Base-by-base conservation (phyloP, 768 basidiomycete genomes). In the Pleurotus tuoliensis region DNA sequence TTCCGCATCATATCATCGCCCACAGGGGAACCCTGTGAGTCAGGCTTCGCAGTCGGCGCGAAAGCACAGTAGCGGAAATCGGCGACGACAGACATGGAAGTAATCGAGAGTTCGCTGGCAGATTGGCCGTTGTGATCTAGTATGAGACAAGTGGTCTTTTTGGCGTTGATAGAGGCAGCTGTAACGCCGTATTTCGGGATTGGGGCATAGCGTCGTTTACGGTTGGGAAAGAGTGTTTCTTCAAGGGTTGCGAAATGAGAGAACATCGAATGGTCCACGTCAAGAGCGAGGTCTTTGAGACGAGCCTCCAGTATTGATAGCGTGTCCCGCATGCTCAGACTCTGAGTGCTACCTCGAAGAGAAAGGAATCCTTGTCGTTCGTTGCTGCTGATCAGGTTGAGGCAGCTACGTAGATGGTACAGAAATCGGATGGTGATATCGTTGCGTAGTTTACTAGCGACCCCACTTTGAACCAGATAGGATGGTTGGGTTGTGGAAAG, bases 401-500 rank as follows among this genome's bases (percentile, higher is more conserved):
- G 66, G 65, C 80, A 82, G 61, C 83, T 80, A 43, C 94, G 86
- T 24, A 96, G 76, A 63, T 92, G 87, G 58, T 89, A 85, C 18
- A 95, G 71, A 51, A 95, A 82, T 62, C 84, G 86, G 76, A 93
- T 94, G 1, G 80, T 77, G 0, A 80, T 70, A 59, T 90, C 86
- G 22, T 80, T 80, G 22, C 94, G 88, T 48, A 92, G 66, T 37
- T 76, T 66, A 46, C 87, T 81, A 6, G 90, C 87, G 7, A 77
- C 69, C 4, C 92, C 92, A 45, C 77, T 82, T 65, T 91, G 91
- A 22, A 94, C 82, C 34, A 95, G 78, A 65, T 83, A 92, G 2
- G 92, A 93, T 5, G 91, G 89, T 47, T 93, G 90, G 27, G 85
- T 90, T 30, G 89, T 83, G 18, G 92, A 93, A 12, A 92, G 75